phyloP scores from a whole-genome alignment of 2,329 filamentous ascomycete species.

The Fusarium sp. region DNA sequence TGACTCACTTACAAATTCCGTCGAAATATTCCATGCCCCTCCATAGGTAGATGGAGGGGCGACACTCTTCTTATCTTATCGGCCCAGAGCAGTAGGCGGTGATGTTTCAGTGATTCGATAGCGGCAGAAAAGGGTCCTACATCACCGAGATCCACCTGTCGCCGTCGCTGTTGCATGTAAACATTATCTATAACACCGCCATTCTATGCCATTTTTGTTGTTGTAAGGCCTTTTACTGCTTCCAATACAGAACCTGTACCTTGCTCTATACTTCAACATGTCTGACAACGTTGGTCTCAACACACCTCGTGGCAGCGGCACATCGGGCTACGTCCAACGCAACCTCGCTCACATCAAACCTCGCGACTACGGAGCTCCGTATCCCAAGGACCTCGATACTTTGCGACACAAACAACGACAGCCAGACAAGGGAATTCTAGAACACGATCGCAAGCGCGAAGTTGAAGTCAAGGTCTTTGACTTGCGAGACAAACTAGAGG shows the following conservation, averaged over 20 bases:
- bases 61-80: constrained; percentile 31
- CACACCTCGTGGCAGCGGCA: constrained; percentile 93
- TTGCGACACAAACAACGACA: constrained; percentile 81
- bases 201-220: not conserved
- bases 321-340: constrained; percentile 96
- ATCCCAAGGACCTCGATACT: constrained; percentile 73
- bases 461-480: constrained; percentile 95
- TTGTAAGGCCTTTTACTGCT: not conserved
- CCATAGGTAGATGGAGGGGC: constrained; percentile 28
- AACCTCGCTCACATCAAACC: constrained; percentile 90
- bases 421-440: constrained; percentile 90
- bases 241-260: not conserved
- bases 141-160: constrained; percentile 28
- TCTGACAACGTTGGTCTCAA: constrained; percentile 96
- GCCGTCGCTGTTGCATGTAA: constrained; percentile 15
- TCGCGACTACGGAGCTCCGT: constrained; percentile 81
- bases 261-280: constrained; percentile 61
- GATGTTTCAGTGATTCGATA: not conserved
- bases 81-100: constrained; percentile 14
- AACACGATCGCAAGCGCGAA: constrained; percentile 90
- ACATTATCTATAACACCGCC: constrained; percentile 2
- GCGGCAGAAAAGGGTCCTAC: constrained; percentile 21
- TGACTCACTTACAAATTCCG: constrained; percentile 39
- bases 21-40: constrained; percentile 35
- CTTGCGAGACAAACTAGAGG: constrained; percentile 88